These are phyloP conservation scores for Colletotrichum cuscutae DNA, from an alignment of 2,329 filamentous ascomycete species.

Conservation along the genomic window DNA sequence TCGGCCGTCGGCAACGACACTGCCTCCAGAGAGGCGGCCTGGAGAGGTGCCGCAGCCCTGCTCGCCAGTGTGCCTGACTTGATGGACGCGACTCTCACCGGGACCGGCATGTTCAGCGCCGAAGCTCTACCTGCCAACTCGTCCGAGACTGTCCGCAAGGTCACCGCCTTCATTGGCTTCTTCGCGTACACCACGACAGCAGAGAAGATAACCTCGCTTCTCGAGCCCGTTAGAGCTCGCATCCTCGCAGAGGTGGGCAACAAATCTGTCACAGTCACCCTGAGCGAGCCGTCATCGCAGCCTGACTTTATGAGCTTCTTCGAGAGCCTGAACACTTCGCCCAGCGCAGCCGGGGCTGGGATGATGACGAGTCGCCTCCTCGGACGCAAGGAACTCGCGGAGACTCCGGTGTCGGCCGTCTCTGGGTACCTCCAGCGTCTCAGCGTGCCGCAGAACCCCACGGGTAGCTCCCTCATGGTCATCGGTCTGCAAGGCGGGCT, in stretches of 20 bases:
- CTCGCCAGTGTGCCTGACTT: conserved; percentile 15
- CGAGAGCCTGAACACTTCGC: conserved; percentile 11
- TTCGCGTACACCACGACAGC: conserved; percentile 17
- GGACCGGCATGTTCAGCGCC: background rate
- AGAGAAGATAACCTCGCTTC: conserved; percentile 1
- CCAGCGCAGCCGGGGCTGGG: background rate
- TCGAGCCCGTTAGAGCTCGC: conserved; percentile 9
- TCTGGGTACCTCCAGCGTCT: conserved; percentile 22
- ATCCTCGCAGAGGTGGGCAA: conserved; percentile 16
- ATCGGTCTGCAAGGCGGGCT: conserved; percentile 33
- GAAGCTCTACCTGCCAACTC: background rate
- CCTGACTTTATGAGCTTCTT: conserved; percentile 21
- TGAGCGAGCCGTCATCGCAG: background rate
- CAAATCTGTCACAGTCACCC: conserved; percentile 7
- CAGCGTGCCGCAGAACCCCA: background rate
- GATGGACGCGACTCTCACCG: conserved; percentile 19
- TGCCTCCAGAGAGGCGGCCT: conserved; percentile 2
- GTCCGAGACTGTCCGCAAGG: background rate
- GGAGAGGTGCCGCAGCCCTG: conserved; percentile 5
- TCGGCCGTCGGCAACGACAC: conserved; percentile 2
- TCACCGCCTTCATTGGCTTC: conserved; percentile 11
- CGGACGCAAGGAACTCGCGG: conserved; percentile 33
- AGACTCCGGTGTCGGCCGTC: conserved; percentile 8
- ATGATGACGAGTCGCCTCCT: conserved; percentile 32
- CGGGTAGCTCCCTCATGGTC: conserved; percentile 8